Percentiles rank a stretch among this genome's conserved stretches.
Conservation (phyloP, 768 basidiomycete genomes). For the Podaxis carcinomalis region DNA sequence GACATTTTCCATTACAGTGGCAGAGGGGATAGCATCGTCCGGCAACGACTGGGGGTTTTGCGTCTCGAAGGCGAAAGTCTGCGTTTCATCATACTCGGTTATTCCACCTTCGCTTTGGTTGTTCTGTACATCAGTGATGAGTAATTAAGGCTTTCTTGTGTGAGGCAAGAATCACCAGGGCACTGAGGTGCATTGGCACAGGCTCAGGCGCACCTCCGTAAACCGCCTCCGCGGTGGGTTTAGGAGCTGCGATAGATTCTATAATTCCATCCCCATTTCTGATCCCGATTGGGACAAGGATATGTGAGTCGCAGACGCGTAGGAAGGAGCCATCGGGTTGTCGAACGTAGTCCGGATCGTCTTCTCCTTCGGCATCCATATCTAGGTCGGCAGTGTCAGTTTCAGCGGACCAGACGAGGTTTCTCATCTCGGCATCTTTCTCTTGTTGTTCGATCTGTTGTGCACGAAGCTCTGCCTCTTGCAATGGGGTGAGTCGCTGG, state of each 20-base stretch:
- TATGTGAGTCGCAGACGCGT: conserved; percentile 20
- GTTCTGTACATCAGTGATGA: conserved; percentile 12
- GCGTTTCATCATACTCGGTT: conserved; percentile 45
- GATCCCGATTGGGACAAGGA: conserved; percentile 49
- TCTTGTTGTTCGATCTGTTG: conserved; percentile 57
- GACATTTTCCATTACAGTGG: background rate
- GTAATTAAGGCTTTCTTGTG: background rate
- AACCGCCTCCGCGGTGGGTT: conserved; percentile 36
- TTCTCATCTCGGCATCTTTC: conserved; percentile 57
- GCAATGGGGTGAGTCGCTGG: conserved; percentile 46
- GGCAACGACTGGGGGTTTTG: background rate
- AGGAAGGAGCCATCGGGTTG: conserved; percentile 33
- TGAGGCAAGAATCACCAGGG: conserved; percentile 40
- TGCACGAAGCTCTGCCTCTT: conserved; percentile 50
- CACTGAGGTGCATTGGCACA: conserved; percentile 50
- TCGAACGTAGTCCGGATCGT: conserved; percentile 42
- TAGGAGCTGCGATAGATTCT: conserved; percentile 30
- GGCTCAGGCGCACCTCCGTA: conserved; percentile 48
- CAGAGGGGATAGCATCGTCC: background rate
- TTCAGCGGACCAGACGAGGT: conserved; percentile 62
- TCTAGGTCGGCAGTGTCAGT: conserved; percentile 45
- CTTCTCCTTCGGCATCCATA: conserved; percentile 57
- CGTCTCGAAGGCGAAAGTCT: conserved; percentile 24
- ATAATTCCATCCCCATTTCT: conserved; percentile 53
- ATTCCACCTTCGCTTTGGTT: conserved; percentile 8